Base-by-base conservation (phyloP, 1,284 basidiomycete genomes). In the Cryptococcus amylolentus region DNA sequence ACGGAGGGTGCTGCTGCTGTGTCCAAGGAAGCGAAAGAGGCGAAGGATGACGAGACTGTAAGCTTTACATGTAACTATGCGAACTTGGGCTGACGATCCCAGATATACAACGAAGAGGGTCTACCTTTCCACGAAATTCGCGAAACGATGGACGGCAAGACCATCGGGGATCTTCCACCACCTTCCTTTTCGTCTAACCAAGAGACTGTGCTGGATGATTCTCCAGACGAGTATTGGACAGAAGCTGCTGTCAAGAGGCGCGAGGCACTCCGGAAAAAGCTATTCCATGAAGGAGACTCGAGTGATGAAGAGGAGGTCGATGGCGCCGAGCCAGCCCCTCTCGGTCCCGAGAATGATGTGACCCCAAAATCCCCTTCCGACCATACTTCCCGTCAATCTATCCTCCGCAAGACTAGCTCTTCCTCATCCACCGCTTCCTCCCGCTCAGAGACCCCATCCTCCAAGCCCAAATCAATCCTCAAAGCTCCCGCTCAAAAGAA, bases 41-140 rank as follows among this genome's bases (percentile, higher is more conserved):
- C 23, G 31, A 40, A 51, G 18, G 56, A 55, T 6, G 56, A 58
- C 38, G 51, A 49, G 41, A 58, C 51, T 37, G 53, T 61, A 23
- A 49, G 56, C 35, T 27, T 23, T 23, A 13, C 13, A 18, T 16
- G 1, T 27, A 16, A 8, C 41, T 38, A 53, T 44, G 5, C 23
- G 16, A 37, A 12, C 6, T 49, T 12, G 42, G 20, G 26, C 42
- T 49, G 46, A 41, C 43, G 13, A 46, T 8, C 26, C 41, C 41
- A 68, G 69, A 52, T 61, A 10, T 40, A 64, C 12, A 74, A 66
- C 35, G 72, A 76, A 47, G 70, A 72, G 14, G 73, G 72, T 9
- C 54, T 73, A 39, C 71, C 73, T 1, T 68, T 76, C 46, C 71
- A 70, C 47, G 73, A 76, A 57, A 76, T 76, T 43, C 63, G 69